phyloP scores from a whole-genome alignment of 257 asterid genomes.

The Forsythia viridissima region DNA sequence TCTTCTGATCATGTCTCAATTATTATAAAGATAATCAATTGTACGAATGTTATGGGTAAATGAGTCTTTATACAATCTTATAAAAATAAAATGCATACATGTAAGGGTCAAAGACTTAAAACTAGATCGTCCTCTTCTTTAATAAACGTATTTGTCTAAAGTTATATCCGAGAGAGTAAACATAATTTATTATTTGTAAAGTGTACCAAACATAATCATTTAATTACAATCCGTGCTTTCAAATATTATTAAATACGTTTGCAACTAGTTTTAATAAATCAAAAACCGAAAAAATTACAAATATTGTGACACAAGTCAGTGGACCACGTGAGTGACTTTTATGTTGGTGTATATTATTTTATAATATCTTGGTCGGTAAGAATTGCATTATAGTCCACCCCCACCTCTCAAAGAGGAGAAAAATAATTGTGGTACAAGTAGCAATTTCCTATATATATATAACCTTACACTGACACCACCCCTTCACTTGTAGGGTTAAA shows the following conservation, averaged over 20 bases:
- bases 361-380: slow-evolving; percentile 2
- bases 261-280: neutral
- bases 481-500: slow-evolving; percentile 6
- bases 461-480: slow-evolving; percentile 19
- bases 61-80: neutral
- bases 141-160: no score
- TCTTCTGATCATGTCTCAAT: no score
- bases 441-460: slow-evolving; percentile 16
- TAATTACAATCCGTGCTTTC: neutral
- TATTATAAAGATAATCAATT: no score
- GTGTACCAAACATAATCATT: no score
- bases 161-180: no score
- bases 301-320: neutral
- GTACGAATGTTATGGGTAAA: no score
- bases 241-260: neutral
- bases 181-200: neutral
- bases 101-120: neutral
- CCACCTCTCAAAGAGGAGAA: neutral
- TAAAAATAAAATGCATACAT: no score
- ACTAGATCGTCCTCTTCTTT: neutral
- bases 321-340: neutral
- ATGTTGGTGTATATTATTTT: neutral
- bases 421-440: neutral
- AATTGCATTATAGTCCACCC: slow-evolving; percentile 1
- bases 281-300: neutral